Percentiles rank a stretch among this genome's conserved stretches.
Evolutionary conservation across 352 stramenopile genomes (phyloP).

Genomic region (Pythium periplocum): DNA sequence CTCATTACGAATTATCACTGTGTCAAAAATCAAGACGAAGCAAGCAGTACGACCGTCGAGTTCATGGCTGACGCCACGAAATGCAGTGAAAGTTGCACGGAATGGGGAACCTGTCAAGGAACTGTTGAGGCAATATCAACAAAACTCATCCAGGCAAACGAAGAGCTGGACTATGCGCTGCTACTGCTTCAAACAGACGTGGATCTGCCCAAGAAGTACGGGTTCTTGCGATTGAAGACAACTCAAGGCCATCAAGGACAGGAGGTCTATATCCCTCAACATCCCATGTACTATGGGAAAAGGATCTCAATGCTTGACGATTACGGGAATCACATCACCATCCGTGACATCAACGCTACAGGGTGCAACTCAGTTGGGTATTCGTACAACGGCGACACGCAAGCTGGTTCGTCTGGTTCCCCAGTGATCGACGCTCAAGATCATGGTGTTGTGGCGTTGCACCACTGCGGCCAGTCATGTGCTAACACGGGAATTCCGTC

Average conservation of each 20-base stretch:
- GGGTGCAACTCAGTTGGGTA: constrained; percentile 37
- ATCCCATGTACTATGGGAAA: constrained; percentile 43
- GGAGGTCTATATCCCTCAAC: constrained; percentile 51
- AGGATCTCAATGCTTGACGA: constrained; percentile 47
- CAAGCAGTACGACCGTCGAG: constrained; percentile 37
- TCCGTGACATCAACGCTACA: constrained; percentile 23
- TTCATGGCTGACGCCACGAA: constrained; percentile 47
- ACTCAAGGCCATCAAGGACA: constrained; percentile 23
- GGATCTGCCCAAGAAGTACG: constrained; percentile 41
- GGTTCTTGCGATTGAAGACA: constrained; percentile 45
- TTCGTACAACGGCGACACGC: constrained; percentile 61
- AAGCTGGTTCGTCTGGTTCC: constrained; percentile 55
- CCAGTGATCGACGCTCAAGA: constrained; percentile 44
- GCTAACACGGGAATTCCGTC: constrained; percentile 54
- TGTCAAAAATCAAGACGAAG: constrained; percentile 35
- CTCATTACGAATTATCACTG: constrained; percentile 76
- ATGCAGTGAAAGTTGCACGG: constrained; percentile 30
- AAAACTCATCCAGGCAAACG: constrained; percentile 38
- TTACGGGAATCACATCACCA: constrained; percentile 30
- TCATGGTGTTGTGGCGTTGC: constrained; percentile 59
- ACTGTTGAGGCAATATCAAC: constrained; percentile 36
- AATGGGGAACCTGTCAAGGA: constrained; percentile 37
- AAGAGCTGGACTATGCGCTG: constrained; percentile 54
- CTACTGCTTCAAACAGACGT: constrained; percentile 35
- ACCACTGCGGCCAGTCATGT: constrained; percentile 59